Base-by-base conservation (phyloP, 495 filamentous ascomycete species). In the Hamigera avellanea region DNA sequence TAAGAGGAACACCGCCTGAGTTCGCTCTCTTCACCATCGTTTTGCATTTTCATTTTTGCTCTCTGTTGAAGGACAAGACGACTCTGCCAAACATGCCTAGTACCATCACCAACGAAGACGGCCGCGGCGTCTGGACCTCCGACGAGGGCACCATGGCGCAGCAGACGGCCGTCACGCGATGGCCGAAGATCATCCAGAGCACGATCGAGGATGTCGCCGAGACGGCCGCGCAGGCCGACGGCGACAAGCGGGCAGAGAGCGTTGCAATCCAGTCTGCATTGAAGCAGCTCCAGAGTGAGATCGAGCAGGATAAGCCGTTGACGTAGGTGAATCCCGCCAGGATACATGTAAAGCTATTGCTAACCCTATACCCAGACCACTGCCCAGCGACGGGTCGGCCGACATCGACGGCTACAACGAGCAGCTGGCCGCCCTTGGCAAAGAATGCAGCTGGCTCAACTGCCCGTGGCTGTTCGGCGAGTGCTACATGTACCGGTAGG, bases 381-480 rank as follows among this genome's bases (percentile, higher is more conserved):
- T 93, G 2, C 61, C 55, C 19, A 81, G 91, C 47, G 86, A 93
- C 53, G 83, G 81, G 9, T 50, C 62, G 32, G 52, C 69, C 17
- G 85, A 91, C 52, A 72, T 89, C 15, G 62, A 62, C 21, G 56
- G 59, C 8, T 93, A 89, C 56, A 93, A 93, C 47, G 56, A 70
- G 26, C 81, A 88, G 50, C 61, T 91, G 9, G 66, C 77, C 35
- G 54, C 69, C 37, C 63, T 82, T 15, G 80, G 76, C n/a, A n/a
- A n/a, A 12, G 63, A 61, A 25, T 73, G 78, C 0, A 77, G 67
- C 21, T 93, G 86, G 86, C 76, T 80, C 55, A 69, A 76, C 26
- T 72, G 76, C n/a, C 68, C 82, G 2, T 93, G 85, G 85, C 69
- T 93, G 9, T 93, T 68, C 56, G 62, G 73, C 31, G 86, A 93